Percentiles rank a stretch among this genome's conserved stretches.
These are phyloP conservation scores for Monilinia fructigena DNA, from an alignment of 2,329 filamentous ascomycete genomes.

Conservation along the genomic window DNA sequence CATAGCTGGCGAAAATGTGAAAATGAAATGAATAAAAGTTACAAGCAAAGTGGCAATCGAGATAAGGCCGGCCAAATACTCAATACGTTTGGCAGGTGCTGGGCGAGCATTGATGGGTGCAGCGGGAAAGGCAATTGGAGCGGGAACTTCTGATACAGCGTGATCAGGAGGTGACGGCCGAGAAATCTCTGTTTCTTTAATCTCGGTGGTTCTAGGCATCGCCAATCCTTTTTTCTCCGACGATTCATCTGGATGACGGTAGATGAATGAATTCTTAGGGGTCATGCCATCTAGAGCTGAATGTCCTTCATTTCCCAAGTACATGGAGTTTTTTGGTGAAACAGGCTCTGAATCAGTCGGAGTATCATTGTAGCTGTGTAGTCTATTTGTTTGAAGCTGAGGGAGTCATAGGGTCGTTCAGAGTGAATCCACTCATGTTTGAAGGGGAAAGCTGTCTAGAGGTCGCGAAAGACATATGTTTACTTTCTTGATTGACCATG, in stretches of 20 bases:
- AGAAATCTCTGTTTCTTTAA: background rate
- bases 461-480: background rate
- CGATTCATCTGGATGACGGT: background rate
- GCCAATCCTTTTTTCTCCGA: background rate
- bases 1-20: constrained; percentile 45
- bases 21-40: constrained; percentile 46
- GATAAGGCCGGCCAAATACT: constrained; percentile 49
- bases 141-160: constrained; percentile 10
- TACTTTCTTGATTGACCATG: background rate
- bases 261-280: background rate
- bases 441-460: constrained; percentile 8
- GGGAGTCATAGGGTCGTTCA: background rate
- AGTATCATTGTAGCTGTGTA: background rate
- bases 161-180: background rate
- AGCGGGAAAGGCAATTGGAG: constrained; percentile 3
- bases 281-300: background rate
- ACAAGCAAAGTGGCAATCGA: constrained; percentile 47
- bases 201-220: background rate
- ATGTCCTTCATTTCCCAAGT: background rate
- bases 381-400: background rate
- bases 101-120: constrained; percentile 10
- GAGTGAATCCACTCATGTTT: constrained; percentile 11
- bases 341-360: background rate
- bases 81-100: constrained; percentile 40
- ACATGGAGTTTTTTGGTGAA: background rate